Base-by-base conservation (phyloP, 2,329 filamentous ascomycete species). In the Penicillium decumbens region DNA sequence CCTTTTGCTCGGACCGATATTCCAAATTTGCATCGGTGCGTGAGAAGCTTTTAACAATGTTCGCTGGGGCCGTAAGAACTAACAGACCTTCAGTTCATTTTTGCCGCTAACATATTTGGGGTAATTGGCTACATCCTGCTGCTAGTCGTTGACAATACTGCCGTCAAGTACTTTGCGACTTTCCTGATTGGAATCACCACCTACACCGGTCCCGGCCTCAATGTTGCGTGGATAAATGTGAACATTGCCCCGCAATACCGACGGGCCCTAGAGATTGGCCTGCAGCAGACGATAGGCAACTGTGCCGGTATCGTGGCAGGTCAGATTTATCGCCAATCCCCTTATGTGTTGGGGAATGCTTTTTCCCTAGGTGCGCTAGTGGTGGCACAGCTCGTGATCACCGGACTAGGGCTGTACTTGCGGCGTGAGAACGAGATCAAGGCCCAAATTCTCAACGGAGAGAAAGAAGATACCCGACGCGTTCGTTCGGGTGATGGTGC, bases 111-210 rank as follows among this genome's bases (percentile, higher is more conserved):
- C 33, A 50, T 76, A 9, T 72, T 77, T 28, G 75, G 73, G 3
- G 71, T 79, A 20, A 54, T 76, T 10, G 77, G 77, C 1, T 79
- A 79, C 52, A 71, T 77, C 13, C 56, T 80, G 27, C 70, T 79
- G 4, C 59, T 80, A 2, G 64, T 68, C 30, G 71, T 80, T 8
- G 74, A 74, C 4, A 73, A 75, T 54, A 65, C 79, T 18, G 73
- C 74, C 0, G 72, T 78, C 41, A 70, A 75, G 47, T 80, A 75
- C 63, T 76, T 79, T 48, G 75, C 72, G 3, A 76, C 73, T 1
- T 80, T 75, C 59, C 63, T 80, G 10, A 73, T 71, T 41, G 75
- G 74, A 2, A 65, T 76, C 6, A 72, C 74, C 1, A 71, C 76
- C 1, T 80, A 79, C 50, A 74, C 69, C 6, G 72, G 72, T 1